These are phyloP conservation scores for Fusarium circinatum DNA, from an alignment of 2,329 filamentous ascomycete species.

Conservation along the genomic window DNA sequence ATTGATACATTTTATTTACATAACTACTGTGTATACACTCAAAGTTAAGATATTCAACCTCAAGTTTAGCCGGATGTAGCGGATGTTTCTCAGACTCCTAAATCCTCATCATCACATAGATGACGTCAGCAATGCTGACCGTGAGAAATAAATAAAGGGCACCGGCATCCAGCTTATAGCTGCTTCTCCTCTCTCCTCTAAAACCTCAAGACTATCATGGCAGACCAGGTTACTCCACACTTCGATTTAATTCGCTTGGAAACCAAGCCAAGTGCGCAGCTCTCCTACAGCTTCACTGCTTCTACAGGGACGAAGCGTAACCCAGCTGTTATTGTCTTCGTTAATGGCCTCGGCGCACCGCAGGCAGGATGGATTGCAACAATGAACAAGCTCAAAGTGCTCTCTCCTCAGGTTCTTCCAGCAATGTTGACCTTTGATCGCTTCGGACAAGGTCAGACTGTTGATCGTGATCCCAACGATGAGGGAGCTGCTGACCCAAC, in stretches of 20 bases:
- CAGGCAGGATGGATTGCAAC: conserved; percentile 29
- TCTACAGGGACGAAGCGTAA: background rate
- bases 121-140: conserved; percentile 24
- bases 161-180: background rate
- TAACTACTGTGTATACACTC: fast-evolving
- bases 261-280: conserved; percentile 30
- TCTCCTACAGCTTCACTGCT: conserved; percentile 30
- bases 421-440: conserved; percentile 66
- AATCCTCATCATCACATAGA: no score
- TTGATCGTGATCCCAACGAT: conserved; percentile 59
- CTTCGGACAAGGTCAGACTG: conserved; percentile 62
- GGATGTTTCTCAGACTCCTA: background rate
- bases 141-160: background rate
- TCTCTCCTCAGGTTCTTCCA: conserved; percentile 33
- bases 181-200: fast-evolving
- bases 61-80: background rate
- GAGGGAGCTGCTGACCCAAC: conserved; percentile 45
- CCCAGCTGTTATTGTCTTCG: conserved; percentile 30
- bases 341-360: conserved; percentile 39
- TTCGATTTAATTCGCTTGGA: conserved; percentile 23
- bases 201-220: background rate
- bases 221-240: fast-evolving
- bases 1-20: no score
- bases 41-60: fast-evolving
- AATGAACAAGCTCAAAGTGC: conserved; percentile 9